These are phyloP conservation scores for Marasmius tenuissimus DNA, from an alignment of 1,284 basidiomycete species.

Conservation along the genomic window DNA sequence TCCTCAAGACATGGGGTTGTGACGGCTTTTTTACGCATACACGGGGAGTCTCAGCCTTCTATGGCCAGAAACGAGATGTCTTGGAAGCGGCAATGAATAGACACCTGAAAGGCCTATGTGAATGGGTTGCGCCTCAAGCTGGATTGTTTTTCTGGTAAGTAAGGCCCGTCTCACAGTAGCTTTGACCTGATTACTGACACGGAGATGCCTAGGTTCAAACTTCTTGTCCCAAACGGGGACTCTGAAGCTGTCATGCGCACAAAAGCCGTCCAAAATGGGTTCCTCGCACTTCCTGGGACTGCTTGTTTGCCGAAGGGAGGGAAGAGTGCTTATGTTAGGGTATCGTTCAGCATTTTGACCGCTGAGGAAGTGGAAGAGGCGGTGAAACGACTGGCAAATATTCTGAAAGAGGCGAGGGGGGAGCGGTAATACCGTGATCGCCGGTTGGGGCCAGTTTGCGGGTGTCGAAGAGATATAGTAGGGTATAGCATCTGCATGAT, in stretches of 20 bases:
- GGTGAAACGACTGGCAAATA: neutral
- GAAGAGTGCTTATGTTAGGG: slow-evolving; percentile 73
- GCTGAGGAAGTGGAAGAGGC: neutral
- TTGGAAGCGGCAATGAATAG: slow-evolving; percentile 79
- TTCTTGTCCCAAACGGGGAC: slow-evolving; percentile 62
- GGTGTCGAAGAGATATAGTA: too few species aligned
- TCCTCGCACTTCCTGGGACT: slow-evolving; percentile 86
- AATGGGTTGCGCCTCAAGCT: slow-evolving; percentile 85
- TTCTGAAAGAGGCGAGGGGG: neutral
- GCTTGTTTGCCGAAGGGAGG: slow-evolving; percentile 73
- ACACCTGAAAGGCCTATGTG: slow-evolving; percentile 61
- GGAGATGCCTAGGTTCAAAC: slow-evolving; percentile 57
- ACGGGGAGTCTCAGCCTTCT: slow-evolving; percentile 73
- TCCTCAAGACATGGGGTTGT: slow-evolving; percentile 79
- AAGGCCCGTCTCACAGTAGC: slow-evolving; percentile 4
- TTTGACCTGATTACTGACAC: slow-evolving; percentile 6
- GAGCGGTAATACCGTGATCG: neutral
- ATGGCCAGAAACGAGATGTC: slow-evolving; percentile 74
- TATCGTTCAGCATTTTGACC: slow-evolving; percentile 23
- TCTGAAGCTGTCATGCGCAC: slow-evolving; percentile 77
- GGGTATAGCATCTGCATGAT: too few species aligned
- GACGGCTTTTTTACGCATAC: slow-evolving; percentile 80
- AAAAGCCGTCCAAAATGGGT: slow-evolving; percentile 78
- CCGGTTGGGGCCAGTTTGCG: too few species aligned
- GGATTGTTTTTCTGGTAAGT: slow-evolving; percentile 90